Base-by-base conservation (phyloP, 2,329 filamentous ascomycete genomes). In the Raffaelea ambrosiae region DNA sequence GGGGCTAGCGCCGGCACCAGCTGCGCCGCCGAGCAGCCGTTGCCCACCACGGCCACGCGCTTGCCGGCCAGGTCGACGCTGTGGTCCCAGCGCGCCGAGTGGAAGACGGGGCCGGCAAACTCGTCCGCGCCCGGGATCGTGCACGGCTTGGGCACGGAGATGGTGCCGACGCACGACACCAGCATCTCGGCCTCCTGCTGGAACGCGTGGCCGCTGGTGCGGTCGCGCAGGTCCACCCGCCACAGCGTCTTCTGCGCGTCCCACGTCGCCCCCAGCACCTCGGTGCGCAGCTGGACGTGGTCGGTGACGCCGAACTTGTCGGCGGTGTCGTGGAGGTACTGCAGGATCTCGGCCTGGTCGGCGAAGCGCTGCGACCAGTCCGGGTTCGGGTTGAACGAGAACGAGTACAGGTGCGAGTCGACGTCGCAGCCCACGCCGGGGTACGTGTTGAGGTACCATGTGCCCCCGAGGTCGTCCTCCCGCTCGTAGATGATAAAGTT, bases 21-120 rank as follows among this genome's bases (percentile, higher is more conserved):
- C 53, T 84, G 81, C 1, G 83, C 73, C 0, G 80, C 81, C 0
- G 77, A 77, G 0, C 79, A 76, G 2, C 81, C 81, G 0, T 79
- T 83, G 9, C 81, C 81, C 23, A 84, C 75, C 48, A 84, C 71
- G 13, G 73, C 80, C 44, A 77, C 71, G 18, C 72, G 70, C 58
- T 84, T 84, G 41, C 70, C 71, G 36, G 69, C 69, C 20, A 79
- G 69, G 47, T 75, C 68, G 18, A 83, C 66, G 4, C 73, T 67
- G 5, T 71, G 63, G 7, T 76, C 66, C 79, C 79, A 81, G 59
- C 74, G 75, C 1, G 74, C 77, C 0, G 75, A 74, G 57, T 82
- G 78, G 53, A 78, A 70, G 13, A 81, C 71, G 19, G 68, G 59
- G 19, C 81, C 81, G 46, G 77, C 69, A 67, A 81, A 84, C 21